Evolutionary conservation across 306 rosid genomes (phyloP).

Genomic region (Neltuma alba): DNA sequence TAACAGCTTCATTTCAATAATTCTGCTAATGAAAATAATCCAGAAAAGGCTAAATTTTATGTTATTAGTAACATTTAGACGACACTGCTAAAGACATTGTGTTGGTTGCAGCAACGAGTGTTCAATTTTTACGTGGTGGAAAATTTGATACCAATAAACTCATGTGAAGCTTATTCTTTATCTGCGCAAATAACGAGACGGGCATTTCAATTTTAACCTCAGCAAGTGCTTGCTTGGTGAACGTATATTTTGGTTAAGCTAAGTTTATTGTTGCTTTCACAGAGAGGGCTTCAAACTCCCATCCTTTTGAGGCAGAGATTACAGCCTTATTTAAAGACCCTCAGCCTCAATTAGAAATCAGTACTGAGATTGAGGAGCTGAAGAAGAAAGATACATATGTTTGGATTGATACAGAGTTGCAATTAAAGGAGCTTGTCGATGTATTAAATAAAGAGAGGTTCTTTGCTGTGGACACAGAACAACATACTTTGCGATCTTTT

Average conservation of each 20-base stretch:
- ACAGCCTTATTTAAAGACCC: slow-evolving; percentile 47
- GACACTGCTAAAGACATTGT: neutral
- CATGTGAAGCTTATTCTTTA: neutral
- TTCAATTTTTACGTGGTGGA: neutral
- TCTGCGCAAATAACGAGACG: neutral
- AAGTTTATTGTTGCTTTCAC: slow-evolving; percentile 25
- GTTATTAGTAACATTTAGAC: neutral
- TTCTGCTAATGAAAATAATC: slow-evolving; percentile 15
- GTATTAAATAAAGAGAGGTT: slow-evolving; percentile 56
- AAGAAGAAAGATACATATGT: slow-evolving; percentile 53
- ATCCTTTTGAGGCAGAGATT: slow-evolving; percentile 76
- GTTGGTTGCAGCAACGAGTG: neutral
- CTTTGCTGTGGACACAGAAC: slow-evolving; percentile 90
- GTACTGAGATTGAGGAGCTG: slow-evolving; percentile 44
- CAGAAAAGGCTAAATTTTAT: slow-evolving; percentile 16
- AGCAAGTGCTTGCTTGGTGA: neutral
- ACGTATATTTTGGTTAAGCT: neutral
- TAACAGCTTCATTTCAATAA: neutral
- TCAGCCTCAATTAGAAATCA: slow-evolving; percentile 46
- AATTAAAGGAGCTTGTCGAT: slow-evolving; percentile 58
- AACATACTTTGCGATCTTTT: slow-evolving; percentile 79
- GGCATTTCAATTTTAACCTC: neutral
- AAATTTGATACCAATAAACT: neutral
- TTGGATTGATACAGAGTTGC: slow-evolving; percentile 76
- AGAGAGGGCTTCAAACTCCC: slow-evolving; percentile 57